Percentiles rank a stretch among this genome's conserved stretches.
These are phyloP conservation scores for Erucastrum elatum DNA, from an alignment of 345 rosid species.

Conservation along the genomic window DNA sequence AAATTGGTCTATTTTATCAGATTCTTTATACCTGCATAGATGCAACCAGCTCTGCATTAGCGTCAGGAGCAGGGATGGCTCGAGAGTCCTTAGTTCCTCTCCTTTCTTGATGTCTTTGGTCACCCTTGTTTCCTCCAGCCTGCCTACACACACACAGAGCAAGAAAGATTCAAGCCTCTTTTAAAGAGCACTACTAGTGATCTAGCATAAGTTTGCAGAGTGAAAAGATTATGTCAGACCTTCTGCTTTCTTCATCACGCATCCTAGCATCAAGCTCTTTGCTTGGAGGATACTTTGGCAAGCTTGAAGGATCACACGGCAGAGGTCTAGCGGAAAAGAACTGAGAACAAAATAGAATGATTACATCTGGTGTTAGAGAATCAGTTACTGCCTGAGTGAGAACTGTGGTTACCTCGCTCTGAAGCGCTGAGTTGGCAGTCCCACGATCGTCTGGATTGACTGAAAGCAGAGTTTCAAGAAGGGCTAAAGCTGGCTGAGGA, in stretches of 20 bases:
- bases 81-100: slow-evolving; percentile 83
- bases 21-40: slow-evolving; percentile 71
- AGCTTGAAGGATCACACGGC: slow-evolving; percentile 93
- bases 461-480: slow-evolving; percentile 83
- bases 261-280: slow-evolving; percentile 95
- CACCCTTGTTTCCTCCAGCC: slow-evolving; percentile 68
- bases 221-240: slow-evolving; percentile 43
- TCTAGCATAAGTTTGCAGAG: not conserved
- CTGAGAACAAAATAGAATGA: slow-evolving; percentile 46
- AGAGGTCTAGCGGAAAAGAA: slow-evolving; percentile 80
- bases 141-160: slow-evolving; percentile 51
- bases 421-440: slow-evolving; percentile 73
- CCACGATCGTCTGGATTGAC: slow-evolving; percentile 95
- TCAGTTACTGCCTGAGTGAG: too few relatives aligned
- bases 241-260: slow-evolving; percentile 91
- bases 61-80: slow-evolving; percentile 95
- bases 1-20: not conserved
- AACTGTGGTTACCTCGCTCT: slow-evolving; percentile 65
- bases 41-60: slow-evolving; percentile 79
- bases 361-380: too few relatives aligned
- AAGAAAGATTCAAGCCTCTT: slow-evolving; percentile 9
- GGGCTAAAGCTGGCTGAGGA: slow-evolving; percentile 80
- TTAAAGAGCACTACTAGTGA: not conserved
- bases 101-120: slow-evolving; percentile 72
- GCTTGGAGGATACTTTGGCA: slow-evolving; percentile 97